Evolutionary conservation across 23 red algal genomes (phyloP).

Genomic region (Gracilaria caudata): DNA sequence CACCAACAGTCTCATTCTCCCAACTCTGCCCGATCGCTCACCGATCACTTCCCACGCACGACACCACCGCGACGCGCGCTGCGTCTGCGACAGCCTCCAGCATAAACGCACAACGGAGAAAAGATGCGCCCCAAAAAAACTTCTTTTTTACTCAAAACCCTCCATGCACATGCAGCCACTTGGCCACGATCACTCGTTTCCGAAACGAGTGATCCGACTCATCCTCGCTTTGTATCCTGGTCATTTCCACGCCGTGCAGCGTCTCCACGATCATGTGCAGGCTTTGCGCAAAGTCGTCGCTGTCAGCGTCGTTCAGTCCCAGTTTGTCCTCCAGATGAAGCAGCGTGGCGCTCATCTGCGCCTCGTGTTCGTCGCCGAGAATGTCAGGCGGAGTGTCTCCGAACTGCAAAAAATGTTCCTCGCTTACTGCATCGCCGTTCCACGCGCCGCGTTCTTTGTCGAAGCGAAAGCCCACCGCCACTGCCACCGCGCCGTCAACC

Average conservation of each 20-base stretch:
- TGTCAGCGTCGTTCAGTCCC: background rate
- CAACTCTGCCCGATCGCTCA: too few species aligned
- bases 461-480: constrained; percentile 43
- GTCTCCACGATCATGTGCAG: constrained; percentile 52
- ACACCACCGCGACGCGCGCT: too few species aligned
- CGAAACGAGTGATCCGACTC: constrained; percentile 16
- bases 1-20: too few species aligned
- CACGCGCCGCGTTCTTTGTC: constrained; percentile 30
- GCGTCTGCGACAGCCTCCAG: too few species aligned
- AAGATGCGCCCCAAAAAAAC: too few species aligned
- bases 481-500: constrained; percentile 46
- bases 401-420: constrained; percentile 30
- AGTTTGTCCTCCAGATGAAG: background rate
- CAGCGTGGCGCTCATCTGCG: constrained; percentile 5
- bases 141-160: constrained; percentile 65
- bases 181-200: constrained; percentile 40
- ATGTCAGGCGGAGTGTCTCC: constrained; percentile 60
- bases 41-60: too few species aligned
- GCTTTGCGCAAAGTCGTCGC: background rate
- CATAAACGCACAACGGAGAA: too few species aligned
- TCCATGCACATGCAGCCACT: constrained; percentile 55
- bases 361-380: constrained; percentile 39
- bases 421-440: constrained; percentile 16
- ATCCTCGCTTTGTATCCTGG: constrained; percentile 15
- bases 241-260: constrained; percentile 44